Evolutionary conservation across 129 eudicot species (phyloP).

Genomic region (Silybum marianum): DNA sequence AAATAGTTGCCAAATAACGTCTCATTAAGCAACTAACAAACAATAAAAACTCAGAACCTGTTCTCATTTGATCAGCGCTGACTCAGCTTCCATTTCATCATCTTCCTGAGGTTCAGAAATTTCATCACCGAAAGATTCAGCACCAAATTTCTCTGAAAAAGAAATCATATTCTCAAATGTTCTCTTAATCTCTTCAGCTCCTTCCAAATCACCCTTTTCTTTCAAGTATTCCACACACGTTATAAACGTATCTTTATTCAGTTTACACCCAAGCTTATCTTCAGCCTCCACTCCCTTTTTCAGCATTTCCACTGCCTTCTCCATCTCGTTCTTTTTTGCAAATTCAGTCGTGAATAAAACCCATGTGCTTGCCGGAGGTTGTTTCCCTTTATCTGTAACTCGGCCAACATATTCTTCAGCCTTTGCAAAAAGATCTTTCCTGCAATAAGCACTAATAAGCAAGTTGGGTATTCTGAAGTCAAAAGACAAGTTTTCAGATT

Average conservation of each 20-base stretch:
- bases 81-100: constrained; percentile 19
- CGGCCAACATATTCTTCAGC: constrained; percentile 57
- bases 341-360: constrained; percentile 47
- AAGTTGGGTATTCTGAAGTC: constrained; percentile 57
- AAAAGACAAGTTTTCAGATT: constrained; percentile 34
- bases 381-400: constrained; percentile 41
- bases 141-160: constrained; percentile 1
- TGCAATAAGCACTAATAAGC: constrained; percentile 45
- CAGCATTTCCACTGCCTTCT: constrained; percentile 50
- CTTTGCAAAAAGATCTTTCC: constrained; percentile 42
- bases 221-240: constrained; percentile 44
- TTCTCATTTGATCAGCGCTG: constrained; percentile 11
- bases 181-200: constrained; percentile 27
- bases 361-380: constrained; percentile 50
- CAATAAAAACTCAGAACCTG: not conserved
- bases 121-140: constrained; percentile 19
- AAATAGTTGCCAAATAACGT: not conserved
- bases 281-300: constrained; percentile 34
- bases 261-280: constrained; percentile 23
- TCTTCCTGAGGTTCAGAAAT: not conserved
- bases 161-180: constrained; percentile 17
- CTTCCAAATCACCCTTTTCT: constrained; percentile 31
- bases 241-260: constrained; percentile 26
- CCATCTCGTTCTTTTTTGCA: constrained; percentile 35
- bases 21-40: constrained; percentile 11